Base-by-base conservation (phyloP, 257 asterid genomes). In the Nyctanthes arbortristis region DNA sequence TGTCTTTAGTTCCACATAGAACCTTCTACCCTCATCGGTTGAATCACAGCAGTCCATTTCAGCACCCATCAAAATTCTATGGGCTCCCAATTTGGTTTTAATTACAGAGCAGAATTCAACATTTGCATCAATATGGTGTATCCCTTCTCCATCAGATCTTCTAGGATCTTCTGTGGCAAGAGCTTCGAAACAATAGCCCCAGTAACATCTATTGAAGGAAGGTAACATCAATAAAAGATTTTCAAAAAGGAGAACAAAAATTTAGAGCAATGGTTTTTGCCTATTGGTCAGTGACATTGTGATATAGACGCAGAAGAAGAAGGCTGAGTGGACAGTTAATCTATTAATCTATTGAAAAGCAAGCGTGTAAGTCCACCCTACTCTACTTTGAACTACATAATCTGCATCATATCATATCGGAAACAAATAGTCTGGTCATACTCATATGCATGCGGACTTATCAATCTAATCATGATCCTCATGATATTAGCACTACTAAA, bases 1-100 rank as follows among this genome's bases (percentile, higher is more conserved):
- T 65, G 99, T 93, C 77, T 93, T 93, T 32, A 93, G 79, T 75
- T 93, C 97, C 63, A 93, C 87, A 69, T 91, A 93, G 82, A 91
- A 87, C 84, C 97, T 86, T 78, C 90, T 86, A 56, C 97, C 97
- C 68, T 91, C 96, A 72, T 93, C 99, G 39, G 95, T 87, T 70
- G 96, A 91, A 83, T 93, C 99, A 68, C 97, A 93, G 65, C 99
- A 91, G 84, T 93, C 97, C 96, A 93, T 91, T 84, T 93, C 99
- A 81, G 99, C 99, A 68, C 97, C 97, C 96, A 93, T 91, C 75
- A 93, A 82, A 71, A 93, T 85, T 52, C 97, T 87, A 71, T 93
- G 97, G 57, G 99, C 99, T 32, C 99, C 97, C 81, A 93, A 79
- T 83, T 93, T 93, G 70, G 99, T 93, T 77, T 93, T 93, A 69